Conservation (phyloP, 2,329 filamentous ascomycete species). For the Scedosporium apiospermum region DNA sequence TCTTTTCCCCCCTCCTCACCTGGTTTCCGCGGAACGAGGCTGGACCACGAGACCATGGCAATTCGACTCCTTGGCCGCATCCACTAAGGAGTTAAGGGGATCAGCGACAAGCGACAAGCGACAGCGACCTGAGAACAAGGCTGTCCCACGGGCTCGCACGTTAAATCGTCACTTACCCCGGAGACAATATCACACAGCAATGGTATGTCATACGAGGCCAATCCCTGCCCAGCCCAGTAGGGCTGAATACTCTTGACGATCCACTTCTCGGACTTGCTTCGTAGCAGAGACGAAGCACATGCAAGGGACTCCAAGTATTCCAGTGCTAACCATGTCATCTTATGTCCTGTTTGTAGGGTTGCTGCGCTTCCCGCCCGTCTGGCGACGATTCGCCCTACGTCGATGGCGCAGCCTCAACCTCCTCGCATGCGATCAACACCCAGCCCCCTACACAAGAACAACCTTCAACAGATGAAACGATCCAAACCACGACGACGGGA, state of each 20-base stretch:
- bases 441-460: conserved; percentile 18
- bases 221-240: neutral
- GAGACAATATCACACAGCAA: neutral
- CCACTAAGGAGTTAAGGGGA: neutral
- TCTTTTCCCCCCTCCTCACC: neutral
- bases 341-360: conserved; percentile 34
- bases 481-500: conserved; percentile 7
- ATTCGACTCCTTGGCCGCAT: neutral
- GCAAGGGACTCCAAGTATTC: too few species aligned
- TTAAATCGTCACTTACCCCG: neutral
- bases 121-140: too few species aligned
- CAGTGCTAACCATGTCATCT: neutral
- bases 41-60: conserved; percentile 2
- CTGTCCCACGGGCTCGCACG: neutral
- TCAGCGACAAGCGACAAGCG: too few species aligned
- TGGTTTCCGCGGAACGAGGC: neutral
- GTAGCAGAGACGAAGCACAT: too few species aligned
- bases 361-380: conserved; percentile 45
- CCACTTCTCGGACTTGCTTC: too few species aligned
- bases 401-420: conserved; percentile 37
- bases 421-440: conserved; percentile 44
- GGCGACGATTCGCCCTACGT: conserved; percentile 46
- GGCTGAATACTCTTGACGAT: neutral
- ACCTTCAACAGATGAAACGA: conserved; percentile 15
- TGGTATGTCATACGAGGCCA: neutral